Conservation (phyloP, 208 protist genomes). For the Porcisia deanei region DNA sequence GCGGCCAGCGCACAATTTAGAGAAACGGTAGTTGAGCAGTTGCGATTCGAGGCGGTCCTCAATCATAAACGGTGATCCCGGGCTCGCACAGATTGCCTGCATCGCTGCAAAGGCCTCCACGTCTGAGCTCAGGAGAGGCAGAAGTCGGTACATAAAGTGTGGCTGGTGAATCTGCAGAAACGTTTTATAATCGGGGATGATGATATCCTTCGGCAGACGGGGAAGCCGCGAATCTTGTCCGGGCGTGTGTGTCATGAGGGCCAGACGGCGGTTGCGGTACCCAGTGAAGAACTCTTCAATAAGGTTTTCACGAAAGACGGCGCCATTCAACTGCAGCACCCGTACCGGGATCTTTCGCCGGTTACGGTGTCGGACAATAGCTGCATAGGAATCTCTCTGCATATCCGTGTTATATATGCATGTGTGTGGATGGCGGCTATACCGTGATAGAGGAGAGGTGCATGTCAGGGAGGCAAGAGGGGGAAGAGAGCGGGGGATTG, state of each 20-base stretch:
- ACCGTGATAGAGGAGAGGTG: background rate
- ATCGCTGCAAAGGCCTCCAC: slow-evolving; percentile 70
- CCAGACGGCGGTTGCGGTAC: slow-evolving; percentile 66
- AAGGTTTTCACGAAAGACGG: slow-evolving; percentile 63
- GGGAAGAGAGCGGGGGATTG: slow-evolving; percentile 10
- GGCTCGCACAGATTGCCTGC: slow-evolving; percentile 61
- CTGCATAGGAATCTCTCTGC: slow-evolving; percentile 81
- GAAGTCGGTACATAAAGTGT: slow-evolving; percentile 78
- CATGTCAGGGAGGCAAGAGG: background rate
- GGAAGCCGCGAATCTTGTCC: slow-evolving; percentile 25
- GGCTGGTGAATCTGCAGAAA: slow-evolving; percentile 66
- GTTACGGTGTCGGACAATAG: slow-evolving; percentile 56
- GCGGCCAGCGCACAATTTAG: slow-evolving; percentile 42
- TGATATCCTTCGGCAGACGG: slow-evolving; percentile 56
- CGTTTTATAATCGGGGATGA: slow-evolving; percentile 64
- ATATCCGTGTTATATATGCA: slow-evolving; percentile 23
- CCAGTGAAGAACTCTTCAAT: slow-evolving; percentile 67
- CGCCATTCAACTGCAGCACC: slow-evolving; percentile 75
- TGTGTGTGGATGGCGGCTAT: background rate
- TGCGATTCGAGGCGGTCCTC: slow-evolving; percentile 61
- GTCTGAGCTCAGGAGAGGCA: slow-evolving; percentile 72
- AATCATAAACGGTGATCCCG: slow-evolving; percentile 61
- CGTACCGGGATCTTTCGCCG: slow-evolving; percentile 53
- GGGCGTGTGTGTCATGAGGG: slow-evolving; percentile 69
- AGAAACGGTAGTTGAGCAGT: slow-evolving; percentile 53